Evolutionary conservation across 495 filamentous ascomycete species (phyloP), one percentile per base, ranked within the genome.

Genomic region (Hypoxylon lienhwacheense): DNA sequence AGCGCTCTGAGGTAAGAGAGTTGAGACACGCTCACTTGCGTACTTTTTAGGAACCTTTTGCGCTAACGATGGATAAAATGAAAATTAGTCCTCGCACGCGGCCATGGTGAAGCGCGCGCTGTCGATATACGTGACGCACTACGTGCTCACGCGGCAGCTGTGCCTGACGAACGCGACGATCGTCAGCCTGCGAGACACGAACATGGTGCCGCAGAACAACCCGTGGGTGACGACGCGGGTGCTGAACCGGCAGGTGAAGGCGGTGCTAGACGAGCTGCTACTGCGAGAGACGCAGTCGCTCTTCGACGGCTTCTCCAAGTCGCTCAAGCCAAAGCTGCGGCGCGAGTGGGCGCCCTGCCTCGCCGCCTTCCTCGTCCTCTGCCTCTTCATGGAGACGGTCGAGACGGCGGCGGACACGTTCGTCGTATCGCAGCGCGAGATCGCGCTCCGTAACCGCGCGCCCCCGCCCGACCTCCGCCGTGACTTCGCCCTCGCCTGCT

Each of bases 201-300:
- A 59, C 10, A 43, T 66, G 26, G 65, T 71, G 26, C 66, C 71
- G 15, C 70, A 71, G 49, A 64, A 63, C 51, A 59, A 55, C 37
- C 64, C 70, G 11, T 73, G 66, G 56, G 63, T 77, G 10, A 79
- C 76, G 26, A 67, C 77, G 25, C 67, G 77, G 10, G 71, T 81
- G 46, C 70, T 81, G 11, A 77, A 75, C 60, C 69, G 77, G 10
- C 78, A 81, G 63, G 59, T 81, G 47, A 81, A 81, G 54, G 69
- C 74, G 10, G 68, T 75, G 5, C 62, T 79, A n/a, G 70, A 80
- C 66, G 73, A 75, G 48, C 64, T 77, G 62, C 65, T 78, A 34
- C 63, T 66, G 16, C 66, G 66, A 20, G 73, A 78, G 53, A 76
- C 74, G 66, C 55, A 68, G 43, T 7, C 52, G 17, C 67, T 81